Evolutionary conservation across 371 early-diverging fungal species (phyloP).

Genomic region (Thermomucor indicae-seudaticae): DNA sequence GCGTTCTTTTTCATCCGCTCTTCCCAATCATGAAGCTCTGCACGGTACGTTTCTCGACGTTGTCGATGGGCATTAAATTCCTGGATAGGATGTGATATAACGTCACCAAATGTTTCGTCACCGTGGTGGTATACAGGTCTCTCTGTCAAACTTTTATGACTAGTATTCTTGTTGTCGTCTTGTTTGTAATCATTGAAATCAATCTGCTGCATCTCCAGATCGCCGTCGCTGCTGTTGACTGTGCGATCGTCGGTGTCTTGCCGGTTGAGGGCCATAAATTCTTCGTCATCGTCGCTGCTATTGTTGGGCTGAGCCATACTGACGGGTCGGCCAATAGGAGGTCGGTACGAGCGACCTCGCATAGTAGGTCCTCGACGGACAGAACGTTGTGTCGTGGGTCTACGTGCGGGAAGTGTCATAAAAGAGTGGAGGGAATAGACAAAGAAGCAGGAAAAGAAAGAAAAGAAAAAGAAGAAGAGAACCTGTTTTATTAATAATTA

Average conservation of each 20-base stretch:
- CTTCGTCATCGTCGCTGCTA: constrained; percentile 25
- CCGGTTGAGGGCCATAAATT: constrained; percentile 19
- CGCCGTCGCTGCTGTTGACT: constrained; percentile 1
- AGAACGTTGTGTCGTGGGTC: constrained; percentile 5
- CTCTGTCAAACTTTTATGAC: constrained; percentile 1
- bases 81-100: constrained; percentile 33
- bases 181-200: constrained; percentile 8
- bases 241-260: neutral
- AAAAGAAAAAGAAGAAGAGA: neutral
- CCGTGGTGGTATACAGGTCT: constrained; percentile 31
- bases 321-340: constrained; percentile 21
- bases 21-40: constrained; percentile 17
- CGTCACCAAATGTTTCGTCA: constrained; percentile 43
- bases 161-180: too few species aligned
- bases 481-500: too few species aligned
- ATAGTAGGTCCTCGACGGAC: constrained; percentile 33
- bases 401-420: neutral
- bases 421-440: neutral
- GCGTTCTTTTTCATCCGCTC: constrained; percentile 2
- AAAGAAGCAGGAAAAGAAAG: constrained; percentile 1
- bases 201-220: constrained; percentile 17
- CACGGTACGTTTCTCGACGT: constrained; percentile 20
- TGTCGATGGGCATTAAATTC: constrained; percentile 31
- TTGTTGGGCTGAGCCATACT: constrained; percentile 1
- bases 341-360: constrained; percentile 26